These are phyloP conservation scores for Penicillium sp. DNA, from an alignment of 2,329 filamentous ascomycete species.

Conservation along the genomic window DNA sequence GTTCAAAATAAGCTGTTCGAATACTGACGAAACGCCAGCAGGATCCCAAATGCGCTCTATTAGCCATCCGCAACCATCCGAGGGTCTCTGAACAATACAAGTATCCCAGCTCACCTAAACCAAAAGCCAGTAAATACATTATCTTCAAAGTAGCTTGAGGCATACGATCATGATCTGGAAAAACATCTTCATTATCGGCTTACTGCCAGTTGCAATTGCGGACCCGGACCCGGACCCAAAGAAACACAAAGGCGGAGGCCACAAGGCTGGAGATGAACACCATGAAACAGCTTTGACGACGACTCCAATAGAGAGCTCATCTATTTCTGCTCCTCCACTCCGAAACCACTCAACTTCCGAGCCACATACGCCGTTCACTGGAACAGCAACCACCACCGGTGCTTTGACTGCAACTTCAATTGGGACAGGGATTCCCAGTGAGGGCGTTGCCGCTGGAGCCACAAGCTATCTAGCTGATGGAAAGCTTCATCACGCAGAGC, in stretches of 20 bases:
- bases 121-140: background rate
- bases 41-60: background rate
- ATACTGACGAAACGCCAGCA: background rate
- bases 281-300: background rate
- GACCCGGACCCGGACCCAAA: constrained; percentile 9
- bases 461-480: constrained; percentile 74
- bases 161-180: constrained; percentile 16
- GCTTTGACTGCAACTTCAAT: constrained; percentile 57
- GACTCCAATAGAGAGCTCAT: background rate
- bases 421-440: constrained; percentile 58
- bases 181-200: constrained; percentile 11
- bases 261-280: background rate
- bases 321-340: constrained; percentile 35
- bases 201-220: constrained; percentile 19
- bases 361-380: constrained; percentile 68
- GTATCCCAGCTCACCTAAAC: background rate
- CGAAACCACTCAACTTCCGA: constrained; percentile 55
- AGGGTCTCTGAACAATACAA: background rate
- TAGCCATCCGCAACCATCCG: background rate
- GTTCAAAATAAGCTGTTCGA: background rate
- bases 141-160: background rate
- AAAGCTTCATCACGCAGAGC: constrained; percentile 64
- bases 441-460: constrained; percentile 61
- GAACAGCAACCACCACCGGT: constrained; percentile 68
- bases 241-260: background rate